Conservation (phyloP, 2,329 filamentous ascomycete species). For the Pleurostoma richardsiae region DNA sequence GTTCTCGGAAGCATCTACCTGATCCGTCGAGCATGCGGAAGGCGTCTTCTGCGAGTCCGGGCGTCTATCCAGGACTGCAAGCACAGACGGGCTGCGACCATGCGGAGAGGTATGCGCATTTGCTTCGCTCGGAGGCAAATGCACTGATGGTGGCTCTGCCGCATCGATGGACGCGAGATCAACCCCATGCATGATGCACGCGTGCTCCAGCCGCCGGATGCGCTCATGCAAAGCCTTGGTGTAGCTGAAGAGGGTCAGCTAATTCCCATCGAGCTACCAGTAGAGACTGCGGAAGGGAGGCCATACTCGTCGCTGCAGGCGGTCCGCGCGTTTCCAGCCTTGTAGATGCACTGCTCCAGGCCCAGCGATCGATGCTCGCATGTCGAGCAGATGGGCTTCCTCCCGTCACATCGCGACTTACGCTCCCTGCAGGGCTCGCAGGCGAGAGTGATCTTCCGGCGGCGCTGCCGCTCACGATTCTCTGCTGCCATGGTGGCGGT, state of each 20-base stretch:
- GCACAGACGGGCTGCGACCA: slow-evolving; percentile 4
- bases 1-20: slow-evolving; percentile 7
- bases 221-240: slow-evolving; percentile 18
- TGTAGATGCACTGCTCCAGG: slow-evolving; percentile 31
- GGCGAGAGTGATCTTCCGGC: slow-evolving; percentile 24
- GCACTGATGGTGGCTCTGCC: slow-evolving; percentile 8
- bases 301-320: slow-evolving; percentile 27
- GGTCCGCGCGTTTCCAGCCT: slow-evolving; percentile 25
- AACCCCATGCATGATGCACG: slow-evolving; percentile 10
- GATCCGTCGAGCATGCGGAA: neutral
- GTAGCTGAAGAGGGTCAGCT: slow-evolving; percentile 3
- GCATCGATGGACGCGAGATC: slow-evolving; percentile 5
- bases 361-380: slow-evolving; percentile 26
- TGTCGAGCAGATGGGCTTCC: slow-evolving; percentile 37
- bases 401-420: slow-evolving; percentile 34
- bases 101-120: neutral
- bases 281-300: neutral
- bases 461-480: neutral
- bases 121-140: neutral
- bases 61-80: slow-evolving; percentile 1
- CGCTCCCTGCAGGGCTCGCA: slow-evolving; percentile 35
- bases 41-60: neutral
- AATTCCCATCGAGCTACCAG: too few species aligned
- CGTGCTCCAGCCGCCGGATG: slow-evolving; percentile 18
- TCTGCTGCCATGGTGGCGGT: neutral